Evolutionary conservation across 2,329 filamentous ascomycete species (phyloP).

Genomic region (Aspergillus hortae): DNA sequence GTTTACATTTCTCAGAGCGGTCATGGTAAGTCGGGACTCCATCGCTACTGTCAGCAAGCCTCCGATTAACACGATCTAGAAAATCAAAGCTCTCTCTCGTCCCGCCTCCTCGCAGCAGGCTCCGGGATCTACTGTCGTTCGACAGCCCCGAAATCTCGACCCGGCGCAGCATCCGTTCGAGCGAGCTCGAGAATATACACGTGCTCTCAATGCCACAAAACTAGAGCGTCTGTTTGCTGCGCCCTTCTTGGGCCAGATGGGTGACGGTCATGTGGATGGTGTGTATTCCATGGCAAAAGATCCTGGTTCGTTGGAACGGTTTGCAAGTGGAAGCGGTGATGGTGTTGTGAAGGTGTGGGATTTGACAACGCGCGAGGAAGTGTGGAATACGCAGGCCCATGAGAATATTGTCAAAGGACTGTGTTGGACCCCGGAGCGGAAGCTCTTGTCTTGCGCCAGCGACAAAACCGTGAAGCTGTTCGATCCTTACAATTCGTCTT

Average conservation of each 20-base stretch:
- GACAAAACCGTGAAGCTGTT: conserved; percentile 88
- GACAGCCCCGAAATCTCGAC: conserved; percentile 60
- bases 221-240: conserved; percentile 87
- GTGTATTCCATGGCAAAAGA: conserved; percentile 80
- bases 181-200: conserved; percentile 78
- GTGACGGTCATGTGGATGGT: conserved; percentile 87
- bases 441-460: conserved; percentile 79
- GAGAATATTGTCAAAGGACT: conserved; percentile 91
- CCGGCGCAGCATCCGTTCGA: conserved; percentile 88
- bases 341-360: conserved; percentile 95
- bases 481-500: conserved; percentile 75
- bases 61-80: conserved; percentile 36
- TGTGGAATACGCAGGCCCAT: conserved; percentile 78
- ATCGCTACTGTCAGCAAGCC: background rate
- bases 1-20: conserved; percentile 11
- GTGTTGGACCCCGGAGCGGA: conserved; percentile 81
- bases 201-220: conserved; percentile 80
- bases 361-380: conserved; percentile 66
- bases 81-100: conserved; percentile 55
- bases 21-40: conserved; percentile 26
- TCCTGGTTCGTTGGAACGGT: conserved; percentile 66
- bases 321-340: conserved; percentile 84
- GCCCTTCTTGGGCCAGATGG: conserved; percentile 82
- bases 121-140: conserved; percentile 43
- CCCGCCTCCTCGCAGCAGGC: conserved; percentile 46